Percentiles rank a stretch among this genome's conserved stretches.
phyloP scores from a whole-genome alignment of 305 asterid species.

The Ruellia speciosa region DNA sequence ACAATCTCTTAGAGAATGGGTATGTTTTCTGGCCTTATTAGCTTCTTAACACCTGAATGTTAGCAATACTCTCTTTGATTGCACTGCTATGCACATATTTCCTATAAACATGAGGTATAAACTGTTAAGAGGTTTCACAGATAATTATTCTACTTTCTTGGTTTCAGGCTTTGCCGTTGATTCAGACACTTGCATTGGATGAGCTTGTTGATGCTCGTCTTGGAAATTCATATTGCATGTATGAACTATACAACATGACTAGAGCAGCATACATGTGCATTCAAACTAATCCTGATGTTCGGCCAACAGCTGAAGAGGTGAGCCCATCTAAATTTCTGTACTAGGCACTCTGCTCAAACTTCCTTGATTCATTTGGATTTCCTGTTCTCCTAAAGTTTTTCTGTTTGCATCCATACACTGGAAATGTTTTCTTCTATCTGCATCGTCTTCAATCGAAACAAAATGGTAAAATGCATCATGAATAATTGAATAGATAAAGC shows the following conservation, averaged over 20 bases:
- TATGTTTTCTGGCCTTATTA: slow-evolving; percentile 20
- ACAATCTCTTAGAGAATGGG: slow-evolving; percentile 39
- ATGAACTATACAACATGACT: slow-evolving; percentile 46
- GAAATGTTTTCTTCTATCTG: too few relatives aligned
- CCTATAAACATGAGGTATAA: background rate
- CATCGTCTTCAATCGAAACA: background rate
- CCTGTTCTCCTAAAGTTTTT: background rate
- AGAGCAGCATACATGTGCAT: slow-evolving; percentile 41
- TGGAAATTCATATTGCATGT: slow-evolving; percentile 28
- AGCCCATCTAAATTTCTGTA: background rate
- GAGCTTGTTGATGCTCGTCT: slow-evolving; percentile 48
- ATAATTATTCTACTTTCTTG: background rate
- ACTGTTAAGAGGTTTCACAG: background rate
- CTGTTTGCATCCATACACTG: background rate
- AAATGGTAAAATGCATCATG: background rate
- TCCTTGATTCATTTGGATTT: background rate
- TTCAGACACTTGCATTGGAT: slow-evolving; percentile 26
- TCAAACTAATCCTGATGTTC: slow-evolving; percentile 29
- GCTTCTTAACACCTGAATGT: background rate
- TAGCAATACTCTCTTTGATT: background rate
- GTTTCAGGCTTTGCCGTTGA: slow-evolving; percentile 42
- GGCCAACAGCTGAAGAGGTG: slow-evolving; percentile 57
- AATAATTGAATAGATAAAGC: background rate
- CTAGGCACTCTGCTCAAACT: background rate
- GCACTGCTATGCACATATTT: background rate